Base-by-base conservation (phyloP, 345 rosid genomes). In the Ailanthus altissimus region DNA sequence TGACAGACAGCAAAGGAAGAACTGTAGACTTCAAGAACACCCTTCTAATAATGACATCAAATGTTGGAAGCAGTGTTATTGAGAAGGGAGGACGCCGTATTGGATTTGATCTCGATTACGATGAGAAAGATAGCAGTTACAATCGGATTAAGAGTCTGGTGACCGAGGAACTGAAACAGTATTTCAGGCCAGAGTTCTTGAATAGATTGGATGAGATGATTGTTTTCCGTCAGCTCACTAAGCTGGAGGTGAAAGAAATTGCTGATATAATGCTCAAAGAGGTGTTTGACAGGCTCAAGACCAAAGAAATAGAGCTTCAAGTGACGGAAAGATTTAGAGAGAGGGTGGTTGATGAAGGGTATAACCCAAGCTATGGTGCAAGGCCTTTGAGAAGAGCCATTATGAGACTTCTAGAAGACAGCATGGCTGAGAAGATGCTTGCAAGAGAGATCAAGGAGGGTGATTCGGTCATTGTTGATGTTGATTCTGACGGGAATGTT, bases 361-460 rank as follows among this genome's bases (percentile, higher is more conserved):
- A 90, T 47, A 88, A 97, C 66, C 99, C 98, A 5, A 92, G 97
- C 77, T 97, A 97, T 18, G 99, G 99, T 1, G 99, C 99, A 0
- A 90, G 98, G 84, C 98, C 99, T 61, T 81, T 97, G 66, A 86
- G 99, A 84, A 87, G 99, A 81, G 99, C 98, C 25, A 91, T 97
- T 0, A 94, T 92, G 98, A 89, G 97, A 81, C 91, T 94, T 23
- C 83, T 97, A 57, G 99, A 97, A 79, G 99, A 97, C 81, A 89
- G 93, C 78, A 90, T 97, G 99, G 99, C 98, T 2, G 99, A 97
- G 92, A 96, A 96, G 81, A 92, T 96, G 99, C 98, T 97, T 25
- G 86, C 92, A 23, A 83, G 97, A 75, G 98, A 94, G 74, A 97
- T 97, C 77, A 97, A 91, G 72, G 97, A 94, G 56, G 97, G 99